These are phyloP conservation scores for Myxozyma sirexii DNA, from an alignment of 805 yeast genomes.

Conservation along the genomic window DNA sequence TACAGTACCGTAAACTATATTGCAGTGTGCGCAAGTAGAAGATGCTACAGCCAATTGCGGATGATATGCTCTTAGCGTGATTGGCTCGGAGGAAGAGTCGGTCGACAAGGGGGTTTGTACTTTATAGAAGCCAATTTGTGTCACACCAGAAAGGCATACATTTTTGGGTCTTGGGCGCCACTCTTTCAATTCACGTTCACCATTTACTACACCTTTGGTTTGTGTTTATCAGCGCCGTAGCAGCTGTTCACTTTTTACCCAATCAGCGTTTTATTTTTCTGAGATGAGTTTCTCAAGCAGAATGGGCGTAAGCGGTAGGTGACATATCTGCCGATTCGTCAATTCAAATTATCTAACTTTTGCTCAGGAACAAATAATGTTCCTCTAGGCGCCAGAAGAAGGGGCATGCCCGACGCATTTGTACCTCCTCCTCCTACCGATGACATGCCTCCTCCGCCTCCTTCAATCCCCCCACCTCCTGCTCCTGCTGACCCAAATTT, in stretches of 20 bases:
- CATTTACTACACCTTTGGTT: too few species aligned
- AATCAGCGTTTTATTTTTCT: too few species aligned
- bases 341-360: neutral
- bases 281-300: neutral
- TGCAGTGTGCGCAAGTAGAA: neutral
- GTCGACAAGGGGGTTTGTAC: neutral
- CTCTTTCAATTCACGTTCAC: too few species aligned
- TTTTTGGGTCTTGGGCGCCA: too few species aligned
- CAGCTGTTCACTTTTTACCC: too few species aligned
- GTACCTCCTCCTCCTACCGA: slow-evolving; percentile 18
- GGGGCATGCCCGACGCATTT: slow-evolving; percentile 27
- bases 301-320: slow-evolving; percentile 5
- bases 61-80: slow-evolving; percentile 2
- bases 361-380: slow-evolving; percentile 32
- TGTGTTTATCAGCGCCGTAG: too few species aligned
- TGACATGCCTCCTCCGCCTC: slow-evolving; percentile 18
- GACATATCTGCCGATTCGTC: neutral
- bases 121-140: too few species aligned
- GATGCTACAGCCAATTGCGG: neutral
- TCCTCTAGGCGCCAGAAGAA: slow-evolving; percentile 31
- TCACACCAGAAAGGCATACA: too few species aligned
- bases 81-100: slow-evolving; percentile 2
- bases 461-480: slow-evolving; percentile 30
- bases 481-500: slow-evolving; percentile 7
- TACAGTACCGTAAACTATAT: too few species aligned